Conservation (phyloP, 371 early-diverging fungal genomes). For the Lichtheimia hyalospora region DNA sequence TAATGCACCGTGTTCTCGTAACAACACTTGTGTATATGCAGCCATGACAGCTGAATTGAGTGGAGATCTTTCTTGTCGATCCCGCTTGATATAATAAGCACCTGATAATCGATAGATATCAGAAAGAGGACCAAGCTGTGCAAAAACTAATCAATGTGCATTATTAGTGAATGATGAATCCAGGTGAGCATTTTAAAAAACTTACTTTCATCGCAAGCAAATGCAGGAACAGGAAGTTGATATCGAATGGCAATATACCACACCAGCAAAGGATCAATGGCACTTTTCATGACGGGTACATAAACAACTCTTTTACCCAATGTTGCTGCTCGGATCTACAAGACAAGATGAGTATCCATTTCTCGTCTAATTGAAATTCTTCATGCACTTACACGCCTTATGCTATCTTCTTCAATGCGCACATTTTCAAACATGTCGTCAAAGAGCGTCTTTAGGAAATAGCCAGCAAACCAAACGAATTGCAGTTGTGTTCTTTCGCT, state of each 20-base stretch:
- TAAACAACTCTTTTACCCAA: conserved; percentile 49
- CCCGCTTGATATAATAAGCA: conserved; percentile 46
- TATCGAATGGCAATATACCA: conserved; percentile 54
- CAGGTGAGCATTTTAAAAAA: background rate
- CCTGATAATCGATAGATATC: conserved; percentile 50
- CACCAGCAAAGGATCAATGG: conserved; percentile 42
- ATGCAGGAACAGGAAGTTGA: conserved; percentile 47
- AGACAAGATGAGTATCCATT: background rate
- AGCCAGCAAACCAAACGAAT: conserved; percentile 50
- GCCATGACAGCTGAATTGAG: conserved; percentile 48
- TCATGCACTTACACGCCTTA: conserved; percentile 25
- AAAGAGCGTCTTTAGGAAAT: conserved; percentile 38
- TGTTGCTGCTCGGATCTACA: conserved; percentile 32
- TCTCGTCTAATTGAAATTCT: background rate
- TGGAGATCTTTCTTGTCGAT: conserved; percentile 40
- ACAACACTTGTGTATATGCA: conserved; percentile 45
- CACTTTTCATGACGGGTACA: conserved; percentile 42
- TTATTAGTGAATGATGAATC: no score
- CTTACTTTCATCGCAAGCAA: conserved; percentile 48
- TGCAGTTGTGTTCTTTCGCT: conserved; percentile 50
- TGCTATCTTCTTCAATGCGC: conserved; percentile 36
- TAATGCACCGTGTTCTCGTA: conserved; percentile 49
- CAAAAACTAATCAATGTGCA: conserved; percentile 13
- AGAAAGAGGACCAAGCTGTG: conserved; percentile 44
- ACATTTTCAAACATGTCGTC: conserved; percentile 50